Evolutionary conservation across 2,329 filamentous ascomycete species (phyloP).

Genomic region (Cadophora malorum): DNA sequence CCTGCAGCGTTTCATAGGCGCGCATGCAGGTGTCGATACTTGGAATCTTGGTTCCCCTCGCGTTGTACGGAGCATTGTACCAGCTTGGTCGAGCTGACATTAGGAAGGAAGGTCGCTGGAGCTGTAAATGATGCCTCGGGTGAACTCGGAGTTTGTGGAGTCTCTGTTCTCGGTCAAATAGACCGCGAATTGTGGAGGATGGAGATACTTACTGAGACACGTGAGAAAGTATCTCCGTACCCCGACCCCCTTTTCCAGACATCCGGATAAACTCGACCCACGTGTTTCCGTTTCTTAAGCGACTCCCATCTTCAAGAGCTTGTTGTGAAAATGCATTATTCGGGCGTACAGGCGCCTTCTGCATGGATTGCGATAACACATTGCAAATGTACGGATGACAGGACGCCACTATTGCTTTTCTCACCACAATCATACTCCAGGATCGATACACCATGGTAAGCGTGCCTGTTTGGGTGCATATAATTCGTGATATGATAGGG

Average conservation of each 20-base stretch:
- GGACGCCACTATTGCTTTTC: conserved; percentile 8
- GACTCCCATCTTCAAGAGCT: neutral
- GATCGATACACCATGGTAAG: neutral
- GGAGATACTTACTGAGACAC: neutral
- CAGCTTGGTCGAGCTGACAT: neutral
- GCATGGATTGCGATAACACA: conserved; percentile 3
- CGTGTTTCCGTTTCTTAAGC: neutral
- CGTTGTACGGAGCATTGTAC: conserved; percentile 3
- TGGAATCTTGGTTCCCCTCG: neutral
- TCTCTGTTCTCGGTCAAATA: conserved; percentile 7
- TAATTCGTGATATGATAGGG: conserved; percentile 10
- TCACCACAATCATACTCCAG: neutral
- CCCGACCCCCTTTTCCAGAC: neutral
- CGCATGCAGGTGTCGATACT: conserved; percentile 19
- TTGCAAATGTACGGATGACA: neutral
- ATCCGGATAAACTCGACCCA: neutral
- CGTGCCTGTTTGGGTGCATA: neutral
- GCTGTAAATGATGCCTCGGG: neutral
- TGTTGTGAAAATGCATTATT: neutral
- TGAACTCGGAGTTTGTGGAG: conserved; percentile 9
- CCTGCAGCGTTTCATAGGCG: conserved; percentile 19
- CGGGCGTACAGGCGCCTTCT: neutral
- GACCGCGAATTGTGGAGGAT: conserved; percentile 13
- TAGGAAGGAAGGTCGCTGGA: neutral
- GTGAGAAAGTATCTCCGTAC: conserved; percentile 16